Evolutionary conservation across 2,329 filamentous ascomycete species (phyloP), one percentile per base, ranked within the genome.

Genomic region (Pseudogymnoascus sp.): DNA sequence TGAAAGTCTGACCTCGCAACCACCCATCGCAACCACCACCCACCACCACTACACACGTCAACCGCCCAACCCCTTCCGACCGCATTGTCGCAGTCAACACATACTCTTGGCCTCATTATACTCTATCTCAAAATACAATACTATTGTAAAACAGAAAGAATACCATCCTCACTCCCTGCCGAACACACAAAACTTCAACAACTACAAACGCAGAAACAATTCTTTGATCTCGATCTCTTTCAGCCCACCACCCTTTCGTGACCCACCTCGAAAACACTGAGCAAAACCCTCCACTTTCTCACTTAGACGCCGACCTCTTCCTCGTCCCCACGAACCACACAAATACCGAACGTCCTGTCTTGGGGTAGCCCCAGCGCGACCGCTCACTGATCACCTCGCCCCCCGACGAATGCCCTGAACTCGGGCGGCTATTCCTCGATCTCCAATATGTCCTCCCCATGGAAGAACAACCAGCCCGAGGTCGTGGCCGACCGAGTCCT

Each of bases 401-500:
- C 53, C 31, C 31, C 16, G 21, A 34, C 28, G 36, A 36, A 34
- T 36, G 53, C 53, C 53, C 53, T 36, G 28, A 34, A 59, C 53
- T 37, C 36, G 53, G 53, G 53, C 53, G 36, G 53, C 36, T 40
- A 46, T 31, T 5, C 53, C 43, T 59, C 70, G 23, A 59, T 31
- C 31, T 59, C 14, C 53, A 21, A 31, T 21, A 86, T 86, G 84
- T 78, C 83, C 70, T 86, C 84, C 69, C 82, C 84, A 65, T 82
- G 82, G 76, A 84, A 84, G 67, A 70, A 69, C 76, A 82, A 83
- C 69, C 83, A 87, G 71, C 84, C 85, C 38, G 84, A 87, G 72
- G 82, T 78, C 70, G 85, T 88, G 63, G 85, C 81, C 62, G 87
- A 88, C 74, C 84, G 84, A 75, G 86, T 91, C 63, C 80, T 90